These are phyloP conservation scores for Cajanus cajan DNA, from an alignment of 306 rosid genomes.

Conservation along the genomic window DNA sequence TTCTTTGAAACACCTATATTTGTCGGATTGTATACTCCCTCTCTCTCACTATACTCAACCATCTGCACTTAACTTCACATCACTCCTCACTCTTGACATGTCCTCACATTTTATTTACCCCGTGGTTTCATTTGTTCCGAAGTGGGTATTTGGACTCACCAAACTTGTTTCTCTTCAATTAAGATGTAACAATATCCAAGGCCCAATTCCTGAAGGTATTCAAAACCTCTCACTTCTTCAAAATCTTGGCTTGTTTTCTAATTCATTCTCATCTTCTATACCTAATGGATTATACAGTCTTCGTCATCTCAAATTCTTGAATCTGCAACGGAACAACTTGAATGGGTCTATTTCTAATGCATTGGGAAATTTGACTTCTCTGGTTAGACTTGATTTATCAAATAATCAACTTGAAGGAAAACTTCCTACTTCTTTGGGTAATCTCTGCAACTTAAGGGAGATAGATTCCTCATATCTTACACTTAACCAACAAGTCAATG, in stretches of 20 bases:
- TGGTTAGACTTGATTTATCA: background rate
- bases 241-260: background rate
- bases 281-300: background rate
- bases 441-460: background rate
- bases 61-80: background rate
- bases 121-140: background rate
- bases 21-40: background rate
- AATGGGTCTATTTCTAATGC: background rate
- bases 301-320: constrained; percentile 7
- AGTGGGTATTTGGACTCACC: background rate
- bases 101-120: background rate
- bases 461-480: background rate
- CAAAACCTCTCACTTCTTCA: constrained; percentile 27
- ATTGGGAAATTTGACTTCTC: constrained; percentile 17
- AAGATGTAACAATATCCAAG: rapidly evolving
- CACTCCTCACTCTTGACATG: background rate
- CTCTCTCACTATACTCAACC: background rate
- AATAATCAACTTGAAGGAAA: too few relatives aligned
- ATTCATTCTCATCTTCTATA: constrained; percentile 8
- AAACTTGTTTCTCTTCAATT: background rate
- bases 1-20: background rate
- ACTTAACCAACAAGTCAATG: background rate
- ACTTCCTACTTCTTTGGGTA: background rate
- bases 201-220: background rate
- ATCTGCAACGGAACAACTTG: background rate